Evolutionary conservation across 768 basidiomycete species (phyloP), one percentile per base, ranked within the genome.

Genomic region (Panaeolus papilionaceus): DNA sequence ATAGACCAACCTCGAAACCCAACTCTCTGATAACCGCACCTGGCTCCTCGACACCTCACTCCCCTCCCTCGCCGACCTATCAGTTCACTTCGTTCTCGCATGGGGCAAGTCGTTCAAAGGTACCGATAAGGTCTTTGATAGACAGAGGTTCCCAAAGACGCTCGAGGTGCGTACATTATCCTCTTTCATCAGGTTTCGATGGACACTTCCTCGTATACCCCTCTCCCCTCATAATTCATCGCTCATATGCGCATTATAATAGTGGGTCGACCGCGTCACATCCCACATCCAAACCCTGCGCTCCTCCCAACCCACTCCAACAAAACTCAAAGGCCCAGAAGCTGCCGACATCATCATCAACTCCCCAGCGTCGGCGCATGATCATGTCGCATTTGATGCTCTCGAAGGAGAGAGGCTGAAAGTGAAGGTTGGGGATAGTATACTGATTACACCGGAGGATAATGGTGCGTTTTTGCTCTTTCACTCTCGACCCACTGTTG

Each of bases 1-100:
- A 38, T 67, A 80, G 79, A 70, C 73, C 16, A 67, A 81, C 8
- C 37, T 81, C n/a, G 80, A 80, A 67, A 75, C 79, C 66, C 81
- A 89, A 72, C 77, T 89, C 37, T 73, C 76, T 16, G 87, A 88
- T 72, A 84, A 80, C 26, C 80, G 88, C 2, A 82, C 85, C 71
- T 90, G 87, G 86, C 77, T 88, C 9, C 83, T 89, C 66, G 81
- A 88, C 68, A 88, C 88, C 0, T 82, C 82, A 65, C 66, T 76
- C 0, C 86, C 88, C 9, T 80, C 84, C 47, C 75, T 87, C 26
- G 85, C 82, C 6, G 89, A 90, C 71, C 73, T 89, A 39, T 82
- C 85, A 2, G 78, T 84, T 8, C 82, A 88, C 67, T 86, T 86
- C 69, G 71, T 84, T 4, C 76, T 83, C 67, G 72, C 74, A 7